Percentiles rank a stretch among this genome's conserved stretches.
Evolutionary conservation across 768 basidiomycete genomes (phyloP).

Genomic region (Candolleomyces aberdarensis): DNA sequence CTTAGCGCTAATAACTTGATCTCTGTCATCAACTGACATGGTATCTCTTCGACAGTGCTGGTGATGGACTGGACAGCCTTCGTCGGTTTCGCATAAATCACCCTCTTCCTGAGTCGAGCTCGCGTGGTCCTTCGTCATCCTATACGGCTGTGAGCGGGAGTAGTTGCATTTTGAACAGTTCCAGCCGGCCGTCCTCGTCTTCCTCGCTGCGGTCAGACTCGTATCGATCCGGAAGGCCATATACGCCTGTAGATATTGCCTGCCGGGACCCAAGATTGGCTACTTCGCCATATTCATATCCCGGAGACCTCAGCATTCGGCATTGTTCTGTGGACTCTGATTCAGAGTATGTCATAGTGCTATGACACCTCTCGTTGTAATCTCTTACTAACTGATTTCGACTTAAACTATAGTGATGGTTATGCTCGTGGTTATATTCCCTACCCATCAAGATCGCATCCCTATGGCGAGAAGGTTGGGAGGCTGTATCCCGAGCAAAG

Average conservation of each 20-base stretch:
- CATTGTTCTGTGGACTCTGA: slow-evolving; percentile 1
- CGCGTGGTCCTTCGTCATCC: no score
- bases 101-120: not conserved
- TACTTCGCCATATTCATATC: no score
- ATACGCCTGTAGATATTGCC: no score
- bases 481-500: not conserved
- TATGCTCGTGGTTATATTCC: not conserved
- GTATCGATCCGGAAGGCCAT: no score
- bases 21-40: no score
- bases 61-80: not conserved
- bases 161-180: no score
- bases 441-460: not conserved
- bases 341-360: slow-evolving; percentile 1
- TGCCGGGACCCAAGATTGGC: no score
- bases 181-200: no score
- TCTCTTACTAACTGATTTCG: not conserved
- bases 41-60: not conserved
- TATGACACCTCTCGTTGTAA: not conserved
- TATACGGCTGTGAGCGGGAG: no score
- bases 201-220: no score
- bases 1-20: no score
- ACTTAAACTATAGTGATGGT: not conserved
- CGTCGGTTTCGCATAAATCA: not conserved
- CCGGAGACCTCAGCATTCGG: not conserved
- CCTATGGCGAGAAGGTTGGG: not conserved